These are phyloP conservation scores for Petunia hybrid DNA, from an alignment of 305 asterid species.

Conservation along the genomic window DNA sequence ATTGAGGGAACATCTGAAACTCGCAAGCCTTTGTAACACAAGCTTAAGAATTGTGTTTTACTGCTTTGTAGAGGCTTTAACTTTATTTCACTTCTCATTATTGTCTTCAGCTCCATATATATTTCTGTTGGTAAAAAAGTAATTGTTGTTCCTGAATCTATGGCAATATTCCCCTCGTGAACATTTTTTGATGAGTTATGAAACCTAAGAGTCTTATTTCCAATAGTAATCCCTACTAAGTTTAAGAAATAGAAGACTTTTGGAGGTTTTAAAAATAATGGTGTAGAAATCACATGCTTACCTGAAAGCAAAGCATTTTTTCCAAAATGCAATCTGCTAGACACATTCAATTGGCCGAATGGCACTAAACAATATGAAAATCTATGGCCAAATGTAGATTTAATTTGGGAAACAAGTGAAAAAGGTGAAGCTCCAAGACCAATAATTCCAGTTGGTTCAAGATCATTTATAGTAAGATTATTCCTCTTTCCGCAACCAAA, in stretches of 20 bases:
- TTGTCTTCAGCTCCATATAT: constrained; percentile 35
- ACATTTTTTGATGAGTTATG: background rate
- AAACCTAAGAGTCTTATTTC: constrained; percentile 33
- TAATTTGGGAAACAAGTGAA: constrained; percentile 57
- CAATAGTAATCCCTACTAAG: constrained; percentile 54
- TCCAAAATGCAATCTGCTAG: constrained; percentile 59
- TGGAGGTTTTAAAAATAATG: constrained; percentile 24
- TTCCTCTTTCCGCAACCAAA: constrained; percentile 59
- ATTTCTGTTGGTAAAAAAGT: constrained; percentile 42
- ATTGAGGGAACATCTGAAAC: constrained; percentile 38
- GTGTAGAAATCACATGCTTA: constrained; percentile 55
- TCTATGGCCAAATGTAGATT: constrained; percentile 34
- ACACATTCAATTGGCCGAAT: background rate
- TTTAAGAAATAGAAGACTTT: constrained; percentile 45
- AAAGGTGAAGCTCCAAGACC: constrained; percentile 50
- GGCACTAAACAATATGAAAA: constrained; percentile 65
- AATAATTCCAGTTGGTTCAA: constrained; percentile 45
- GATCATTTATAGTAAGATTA: constrained; percentile 12
- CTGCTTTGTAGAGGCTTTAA: constrained; percentile 26
- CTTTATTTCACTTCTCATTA: constrained; percentile 30
- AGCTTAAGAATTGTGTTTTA: constrained; percentile 30
- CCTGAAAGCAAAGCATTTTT: constrained; percentile 38
- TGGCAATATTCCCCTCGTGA: constrained; percentile 43
- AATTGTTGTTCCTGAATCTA: constrained; percentile 62
- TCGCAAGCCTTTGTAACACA: constrained; percentile 40